Base-by-base conservation (phyloP, 192 early-diverging fungal species). In the Ambispora gerdemannii region DNA sequence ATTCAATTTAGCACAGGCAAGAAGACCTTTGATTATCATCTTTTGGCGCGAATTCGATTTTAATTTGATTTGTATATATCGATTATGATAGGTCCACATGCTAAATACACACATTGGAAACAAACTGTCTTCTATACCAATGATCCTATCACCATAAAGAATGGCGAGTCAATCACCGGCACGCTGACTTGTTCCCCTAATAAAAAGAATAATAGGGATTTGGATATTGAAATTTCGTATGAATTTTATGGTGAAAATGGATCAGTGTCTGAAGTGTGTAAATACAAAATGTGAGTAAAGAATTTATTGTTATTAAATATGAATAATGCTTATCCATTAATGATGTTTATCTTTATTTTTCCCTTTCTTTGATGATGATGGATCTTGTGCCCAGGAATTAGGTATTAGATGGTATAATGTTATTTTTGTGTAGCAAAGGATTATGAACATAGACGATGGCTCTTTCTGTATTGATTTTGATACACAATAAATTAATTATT, bases 91-190 rank as follows among this genome's bases (percentile, higher is more conserved):
- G 86, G 89, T 0, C 92, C 94, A 8, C 78, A 83, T 52, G 86
- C 87, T 28, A 86, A 83, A 65, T 86, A 89, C 35, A 97, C 95
- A n/a, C 97, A 98, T 82, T 98, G 97, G 97, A 97, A 95, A 84
- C 95, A 97, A 78, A 94, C 93, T 0, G 74, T 90, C 19, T 96
- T 98, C 80, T 99, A 99, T 74, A 77, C 76, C 4, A 65, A 75
- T 55, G 76, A 80, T 32, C 51, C 76, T 19, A 77, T 98, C 77
- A 91, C 90, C 11, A 81, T 95, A 50, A 90, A 91, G 72, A 77
- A 85, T 67, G 94, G 92, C 38, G 96, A 98, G 68, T 70, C 67
- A 60, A 81, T 76, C 81, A 88, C 67, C 65, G 84, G 69, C 87
- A 88, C 72, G 28, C 52, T 87, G 27, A 73, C 63, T 32, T 87